These are phyloP conservation scores for Bondarzewia mesenterica DNA, from an alignment of 1,284 basidiomycete species.

Conservation along the genomic window DNA sequence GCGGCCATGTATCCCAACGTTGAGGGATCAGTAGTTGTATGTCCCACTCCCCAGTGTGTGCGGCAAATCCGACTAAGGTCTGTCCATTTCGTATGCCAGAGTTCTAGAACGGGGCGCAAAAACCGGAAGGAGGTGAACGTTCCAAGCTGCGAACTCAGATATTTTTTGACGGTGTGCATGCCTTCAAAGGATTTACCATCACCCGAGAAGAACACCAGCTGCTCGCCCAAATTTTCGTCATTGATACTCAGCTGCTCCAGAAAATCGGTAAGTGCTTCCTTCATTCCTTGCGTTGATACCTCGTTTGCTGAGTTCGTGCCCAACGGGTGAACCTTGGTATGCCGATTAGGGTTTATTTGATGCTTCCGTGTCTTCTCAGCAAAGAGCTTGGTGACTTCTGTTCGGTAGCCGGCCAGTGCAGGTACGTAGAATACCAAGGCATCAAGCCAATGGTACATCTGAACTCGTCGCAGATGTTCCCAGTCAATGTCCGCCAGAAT, in stretches of 20 bases:
- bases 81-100: constrained; percentile 16
- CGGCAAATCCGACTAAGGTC: constrained; percentile 7
- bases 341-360: constrained; percentile 8
- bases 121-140: constrained; percentile 8
- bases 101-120: constrained; percentile 7
- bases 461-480: constrained; percentile 2
- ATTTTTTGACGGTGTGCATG: constrained; percentile 5
- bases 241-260: constrained; percentile 8
- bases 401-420: neutral
- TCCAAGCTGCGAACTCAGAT: neutral
- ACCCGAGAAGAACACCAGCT: constrained; percentile 8
- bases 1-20: constrained; percentile 8
- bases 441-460: constrained; percentile 4
- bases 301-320: constrained; percentile 13
- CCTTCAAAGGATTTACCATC: constrained; percentile 13
- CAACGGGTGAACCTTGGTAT: constrained; percentile 10
- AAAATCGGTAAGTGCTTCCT: constrained; percentile 11
- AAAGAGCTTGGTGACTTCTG: neutral
- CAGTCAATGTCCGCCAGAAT: constrained; percentile 7
- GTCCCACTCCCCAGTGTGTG: constrained; percentile 3
- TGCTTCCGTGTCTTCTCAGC: neutral
- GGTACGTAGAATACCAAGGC: constrained; percentile 9
- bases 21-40: constrained; percentile 7
- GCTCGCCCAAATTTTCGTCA: neutral
- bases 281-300: constrained; percentile 10